Evolutionary conservation across 257 asterid genomes (phyloP), one percentile per base, ranked within the genome.

Genomic region (Solanum sejunctum): DNA sequence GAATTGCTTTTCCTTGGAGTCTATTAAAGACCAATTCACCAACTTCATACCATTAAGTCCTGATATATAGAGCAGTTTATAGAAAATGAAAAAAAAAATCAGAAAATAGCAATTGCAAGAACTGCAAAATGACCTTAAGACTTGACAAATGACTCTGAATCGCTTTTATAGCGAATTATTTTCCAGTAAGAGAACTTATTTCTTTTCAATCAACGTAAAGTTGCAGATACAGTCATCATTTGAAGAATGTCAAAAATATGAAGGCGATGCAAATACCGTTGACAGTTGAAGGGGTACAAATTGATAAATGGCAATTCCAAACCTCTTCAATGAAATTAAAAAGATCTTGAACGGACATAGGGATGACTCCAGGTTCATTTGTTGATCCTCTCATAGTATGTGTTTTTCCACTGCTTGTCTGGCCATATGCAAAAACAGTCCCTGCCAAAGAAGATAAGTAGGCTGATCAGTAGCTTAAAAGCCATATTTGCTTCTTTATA

Each of bases 381-480:
- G 82, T 85, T 78, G 98, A 92, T 83, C 99, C 99, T 43, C 99
- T 95, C 99, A 96, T 96, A 3, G 99, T 96, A 86, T 94, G 94
- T 8, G 99, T 96, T 85, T 96, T 96, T 47, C 99, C 99, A 86
- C 98, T 96, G 82, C 97, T 96, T 67, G 99, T 96, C 90, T 96
- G 99, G 77, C 99, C 99, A 91, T 96, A 96, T 66, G 99, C 99
- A 91, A 96, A 96, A 45, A 96, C 99, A 63, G 98, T 96, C 73
- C 99, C 99, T 96, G 77, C 41, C 55, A 56, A 83, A 83, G 77
- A 66, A 60, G 75, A 69, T 41, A 61, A 72, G 58, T 83, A 85
- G 70, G 77, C 80, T 39, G 28, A 82, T 75, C 69, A 26, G 84
- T n/a, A 83, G 70, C 61, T 64, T 12, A 79, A 23, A 78, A 60